A percentile compares a stretch with the other conserved stretches of the same genome.
phyloP scores from a whole-genome alignment of 257 asterid species.

The Echites panduratus region DNA sequence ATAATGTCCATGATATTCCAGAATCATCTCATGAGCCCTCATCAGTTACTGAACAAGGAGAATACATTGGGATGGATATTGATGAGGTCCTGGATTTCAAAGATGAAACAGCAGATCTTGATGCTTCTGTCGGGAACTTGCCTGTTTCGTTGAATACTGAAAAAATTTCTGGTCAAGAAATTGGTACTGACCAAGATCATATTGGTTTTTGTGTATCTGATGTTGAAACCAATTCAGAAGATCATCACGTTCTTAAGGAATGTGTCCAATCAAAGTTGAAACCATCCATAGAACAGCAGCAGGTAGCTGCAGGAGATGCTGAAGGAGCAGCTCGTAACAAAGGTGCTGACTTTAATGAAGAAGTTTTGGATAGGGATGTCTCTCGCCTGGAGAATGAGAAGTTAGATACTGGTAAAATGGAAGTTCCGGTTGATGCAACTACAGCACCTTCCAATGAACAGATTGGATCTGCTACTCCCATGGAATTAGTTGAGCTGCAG shows the following conservation, averaged over 20 bases:
- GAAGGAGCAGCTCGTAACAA: slow-evolving; percentile 22
- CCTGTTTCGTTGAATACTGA: slow-evolving; percentile 23
- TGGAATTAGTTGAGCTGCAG: slow-evolving; percentile 23
- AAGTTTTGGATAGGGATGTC: slow-evolving; percentile 30
- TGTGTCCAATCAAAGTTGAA: slow-evolving; percentile 24
- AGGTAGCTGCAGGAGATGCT: background rate
- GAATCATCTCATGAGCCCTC: slow-evolving; percentile 26
- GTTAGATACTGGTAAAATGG: slow-evolving; percentile 8
- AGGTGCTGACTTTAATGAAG: slow-evolving; percentile 17
- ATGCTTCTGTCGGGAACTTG: slow-evolving; percentile 19
- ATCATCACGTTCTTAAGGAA: background rate
- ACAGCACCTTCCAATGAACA: slow-evolving; percentile 9
- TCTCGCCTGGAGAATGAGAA: slow-evolving; percentile 23
- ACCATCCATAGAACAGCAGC: slow-evolving; percentile 10
- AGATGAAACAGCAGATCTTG: slow-evolving; percentile 21
- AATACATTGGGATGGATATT: slow-evolving; percentile 36
- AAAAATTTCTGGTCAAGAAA: slow-evolving; percentile 19
- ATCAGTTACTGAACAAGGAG: slow-evolving; percentile 29
- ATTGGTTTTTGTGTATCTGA: slow-evolving; percentile 14
- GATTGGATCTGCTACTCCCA: slow-evolving; percentile 15
- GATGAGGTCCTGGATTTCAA: slow-evolving; percentile 35
- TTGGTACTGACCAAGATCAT: slow-evolving; percentile 22
- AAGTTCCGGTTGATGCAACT: slow-evolving; percentile 3
- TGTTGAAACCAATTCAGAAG: slow-evolving; percentile 21
- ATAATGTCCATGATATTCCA: slow-evolving; percentile 20